Base-by-base conservation (phyloP, 805 yeast species). In the Monosporozyma servazzii region DNA sequence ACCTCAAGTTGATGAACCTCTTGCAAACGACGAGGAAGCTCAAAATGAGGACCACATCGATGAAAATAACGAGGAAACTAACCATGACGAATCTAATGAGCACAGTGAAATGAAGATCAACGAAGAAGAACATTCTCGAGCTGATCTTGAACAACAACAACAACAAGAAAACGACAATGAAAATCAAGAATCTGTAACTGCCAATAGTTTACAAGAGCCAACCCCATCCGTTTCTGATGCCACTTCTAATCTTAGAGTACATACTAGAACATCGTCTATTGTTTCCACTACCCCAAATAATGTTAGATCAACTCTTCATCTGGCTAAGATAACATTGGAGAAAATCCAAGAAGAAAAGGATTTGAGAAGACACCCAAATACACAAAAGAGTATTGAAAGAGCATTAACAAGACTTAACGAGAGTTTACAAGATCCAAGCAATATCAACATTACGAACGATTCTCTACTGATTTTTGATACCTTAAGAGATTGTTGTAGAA, bases 401-500 rank as follows among this genome's bases (percentile, higher is more conserved):
- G 58, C 67, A 58, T 23, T 61, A 53, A 47, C 66, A 50, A 55
- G 64, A 56, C 56, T 63, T 50, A 53, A 59, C 25, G 68, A 64
- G 51, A 43, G 54, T 50, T 18, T 69, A 60, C 41, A 57, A 48
- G 53, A 65, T 55, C 45, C 61, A 31, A 51, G 57, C 59, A 45
- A 57, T 21, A 41, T 60, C 41, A 50, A 61, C 58, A 41, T 58
- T n/a, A 51, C 53, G 18, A 75, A 81, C 40, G 71, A 76, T 45
- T 75, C 83, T 0, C 57, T 68, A 29, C 67, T 76, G n/a, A 75
- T 91, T 11, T 87, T 89, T 64, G 91, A 86, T 53, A 86, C 96
- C 0, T 73, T 91, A 59, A 77, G 88, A 60, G 66, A 81, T 10
- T 79, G 88, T 3, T 87, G 95, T 65, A 88, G 88, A 59, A 75